Percentiles rank a stretch among this genome's conserved stretches.
phyloP scores from a whole-genome alignment of 192 early-diverging fungal genomes.

The Podila minutissima region DNA sequence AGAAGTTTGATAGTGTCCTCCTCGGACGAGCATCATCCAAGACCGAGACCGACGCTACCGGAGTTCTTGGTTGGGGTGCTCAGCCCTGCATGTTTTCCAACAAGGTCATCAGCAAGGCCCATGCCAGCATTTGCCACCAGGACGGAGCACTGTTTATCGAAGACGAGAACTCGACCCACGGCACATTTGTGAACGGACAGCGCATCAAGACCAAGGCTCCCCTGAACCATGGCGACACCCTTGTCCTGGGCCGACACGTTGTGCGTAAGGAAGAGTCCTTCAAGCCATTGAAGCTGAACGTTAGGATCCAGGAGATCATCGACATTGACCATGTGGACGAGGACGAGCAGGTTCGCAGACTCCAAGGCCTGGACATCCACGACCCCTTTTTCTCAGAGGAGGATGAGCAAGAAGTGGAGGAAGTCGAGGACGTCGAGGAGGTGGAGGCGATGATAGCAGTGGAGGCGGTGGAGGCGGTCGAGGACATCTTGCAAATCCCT shows the following conservation, averaged over 20 bases:
- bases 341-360: background rate
- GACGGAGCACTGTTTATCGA: slow-evolving; percentile 25
- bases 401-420: background rate
- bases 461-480: background rate
- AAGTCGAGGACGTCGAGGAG: background rate
- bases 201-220: background rate
- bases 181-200: slow-evolving; percentile 27
- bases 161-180: slow-evolving; percentile 30
- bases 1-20: background rate
- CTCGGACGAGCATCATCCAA: background rate
- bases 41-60: background rate
- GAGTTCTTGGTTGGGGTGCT: background rate
- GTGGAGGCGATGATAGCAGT: background rate
- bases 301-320: slow-evolving; percentile 10
- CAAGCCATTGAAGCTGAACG: slow-evolving; percentile 15
- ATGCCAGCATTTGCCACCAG: slow-evolving; percentile 16
- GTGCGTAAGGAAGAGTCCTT: slow-evolving; percentile 20
- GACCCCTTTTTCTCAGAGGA: background rate
- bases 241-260: slow-evolving; percentile 21
- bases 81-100: slow-evolving; percentile 15
- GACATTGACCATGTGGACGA: background rate
- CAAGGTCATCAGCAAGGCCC: slow-evolving; percentile 36
- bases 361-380: background rate
- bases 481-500: too few species aligned
- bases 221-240: slow-evolving; percentile 13